These are phyloP conservation scores for Monosporascus sp. DNA, from an alignment of 2,329 filamentous ascomycete genomes.

Conservation along the genomic window DNA sequence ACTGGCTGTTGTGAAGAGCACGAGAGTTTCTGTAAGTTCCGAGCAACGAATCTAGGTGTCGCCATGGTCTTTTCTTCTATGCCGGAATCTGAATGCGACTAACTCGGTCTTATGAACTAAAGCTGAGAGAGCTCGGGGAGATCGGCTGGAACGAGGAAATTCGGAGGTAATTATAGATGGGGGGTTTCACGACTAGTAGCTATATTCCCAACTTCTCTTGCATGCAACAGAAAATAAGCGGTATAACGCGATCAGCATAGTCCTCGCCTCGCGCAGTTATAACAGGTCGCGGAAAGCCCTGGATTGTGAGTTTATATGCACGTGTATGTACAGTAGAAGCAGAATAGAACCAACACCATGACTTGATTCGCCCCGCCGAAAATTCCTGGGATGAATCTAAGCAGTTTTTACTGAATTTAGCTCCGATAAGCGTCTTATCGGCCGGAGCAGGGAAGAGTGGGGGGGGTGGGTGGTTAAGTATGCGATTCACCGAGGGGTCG, in stretches of 20 bases:
- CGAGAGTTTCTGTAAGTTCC: constrained; percentile 8
- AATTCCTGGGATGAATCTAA: neutral
- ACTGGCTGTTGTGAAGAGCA: constrained; percentile 3
- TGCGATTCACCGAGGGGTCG: neutral
- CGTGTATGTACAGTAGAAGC: neutral
- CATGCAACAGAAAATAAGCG: too few relatives aligned
- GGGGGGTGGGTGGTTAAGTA: too few relatives aligned
- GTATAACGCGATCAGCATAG: too few relatives aligned
- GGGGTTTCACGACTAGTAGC: neutral
- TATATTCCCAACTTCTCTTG: neutral
- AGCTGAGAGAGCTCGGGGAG: neutral
- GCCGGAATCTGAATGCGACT: neutral
- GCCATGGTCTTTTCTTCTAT: constrained; percentile 6
- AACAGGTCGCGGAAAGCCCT: neutral
- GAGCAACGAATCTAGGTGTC: constrained; percentile 10
- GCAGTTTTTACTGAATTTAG: neutral
- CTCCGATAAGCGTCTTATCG: neutral
- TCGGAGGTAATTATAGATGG: neutral
- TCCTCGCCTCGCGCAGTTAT: neutral
- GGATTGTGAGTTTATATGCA: neutral
- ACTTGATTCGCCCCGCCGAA: neutral
- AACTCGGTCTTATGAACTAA: neutral
- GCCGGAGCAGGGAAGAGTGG: neutral
- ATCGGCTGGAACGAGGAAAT: neutral
- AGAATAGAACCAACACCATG: neutral